phyloP scores from a whole-genome alignment of 1,284 basidiomycete genomes.

The Ustilago nuda region DNA sequence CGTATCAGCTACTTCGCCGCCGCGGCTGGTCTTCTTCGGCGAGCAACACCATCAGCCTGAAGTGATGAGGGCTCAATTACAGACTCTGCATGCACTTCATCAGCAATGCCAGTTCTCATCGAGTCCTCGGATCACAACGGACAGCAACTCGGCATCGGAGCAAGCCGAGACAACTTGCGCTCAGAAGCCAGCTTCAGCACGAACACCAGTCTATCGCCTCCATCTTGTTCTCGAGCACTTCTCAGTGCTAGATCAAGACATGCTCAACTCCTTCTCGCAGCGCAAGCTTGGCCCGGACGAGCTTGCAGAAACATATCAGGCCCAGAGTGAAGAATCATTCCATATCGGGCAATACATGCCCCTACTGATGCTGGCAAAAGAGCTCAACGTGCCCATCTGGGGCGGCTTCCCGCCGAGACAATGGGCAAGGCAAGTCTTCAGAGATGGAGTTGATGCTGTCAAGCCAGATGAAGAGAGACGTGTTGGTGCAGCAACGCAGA shows the following conservation, averaged over 20 bases:
- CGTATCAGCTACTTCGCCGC: constrained; percentile 22
- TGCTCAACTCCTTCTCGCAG: constrained; percentile 41
- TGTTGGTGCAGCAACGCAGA: not conserved
- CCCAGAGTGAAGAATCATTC: constrained; percentile 51
- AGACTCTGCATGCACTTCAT: constrained; percentile 40
- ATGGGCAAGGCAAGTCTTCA: constrained; percentile 53
- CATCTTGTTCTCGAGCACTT: constrained; percentile 61
- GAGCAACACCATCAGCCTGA: constrained; percentile 62
- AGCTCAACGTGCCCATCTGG: constrained; percentile 55
- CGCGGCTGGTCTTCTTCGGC: constrained; percentile 54
- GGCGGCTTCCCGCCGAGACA: constrained; percentile 56
- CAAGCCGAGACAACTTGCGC: not conserved
- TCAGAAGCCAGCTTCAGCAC: not conserved
- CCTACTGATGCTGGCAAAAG: constrained; percentile 55
- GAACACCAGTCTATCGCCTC: constrained; percentile 29
- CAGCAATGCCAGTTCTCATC: constrained; percentile 28
- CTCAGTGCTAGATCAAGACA: constrained; percentile 52
- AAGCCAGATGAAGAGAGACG: constrained; percentile 27
- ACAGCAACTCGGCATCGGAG: not conserved
- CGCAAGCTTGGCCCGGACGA: constrained; percentile 21
- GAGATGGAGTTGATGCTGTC: constrained; percentile 42
- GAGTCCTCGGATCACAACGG: not conserved
- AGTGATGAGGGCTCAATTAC: constrained; percentile 56
- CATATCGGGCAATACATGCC: constrained; percentile 55
- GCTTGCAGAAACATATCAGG: constrained; percentile 27